Evolutionary conservation across 306 rosid species (phyloP), one percentile per base, ranked within the genome.

Genomic region (Heteromeles arbutifolia): DNA sequence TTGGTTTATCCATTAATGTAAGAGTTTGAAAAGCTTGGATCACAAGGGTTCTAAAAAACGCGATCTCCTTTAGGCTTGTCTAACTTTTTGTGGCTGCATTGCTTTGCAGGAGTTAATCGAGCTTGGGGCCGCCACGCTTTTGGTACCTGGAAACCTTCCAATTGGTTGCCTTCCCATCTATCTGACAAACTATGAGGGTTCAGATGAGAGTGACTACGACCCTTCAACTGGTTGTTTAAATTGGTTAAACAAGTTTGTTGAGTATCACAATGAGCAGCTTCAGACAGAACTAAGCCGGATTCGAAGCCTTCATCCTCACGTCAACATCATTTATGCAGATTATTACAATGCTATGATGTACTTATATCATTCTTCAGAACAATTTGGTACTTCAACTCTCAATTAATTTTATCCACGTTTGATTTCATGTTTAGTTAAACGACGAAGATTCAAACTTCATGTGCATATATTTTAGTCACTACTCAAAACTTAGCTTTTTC

Each of bases 1-100:
- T 86, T 76, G 73, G 78, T 67, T 74, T 64, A 37, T 74, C 74
- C 62, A 88, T 87, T 21, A 54, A 41, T 1, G 89, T 73, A 73
- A 73, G 68, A 57, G 14, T 34, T 18, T 13, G 56, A 31, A 21
- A 26, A 9, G 43, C 18, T 69, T 11, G 61, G 26, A 50, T 69
- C 43, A 48, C 28, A 50, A 57, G 17, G 52, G 44, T 39, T 52
- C 21, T 62, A 29, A 26, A 39, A 52, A 52, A 52, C n/a, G 19
- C 4, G 57, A 52, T 52, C n/a, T 15, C 4, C 6, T 18, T 52
- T 52, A 14, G 19, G n/a, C 22, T 12, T 63, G 13, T 53, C 48
- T 6, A 53, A 31, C 31, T n/a, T 31, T 6, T 11, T 13, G 11
- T 11, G n/a, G 28, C 15, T 64, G 1, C 3, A 29, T 57, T 72